phyloP scores from a whole-genome alignment of 495 filamentous ascomycete genomes.

The Lophiotrema nucula region DNA sequence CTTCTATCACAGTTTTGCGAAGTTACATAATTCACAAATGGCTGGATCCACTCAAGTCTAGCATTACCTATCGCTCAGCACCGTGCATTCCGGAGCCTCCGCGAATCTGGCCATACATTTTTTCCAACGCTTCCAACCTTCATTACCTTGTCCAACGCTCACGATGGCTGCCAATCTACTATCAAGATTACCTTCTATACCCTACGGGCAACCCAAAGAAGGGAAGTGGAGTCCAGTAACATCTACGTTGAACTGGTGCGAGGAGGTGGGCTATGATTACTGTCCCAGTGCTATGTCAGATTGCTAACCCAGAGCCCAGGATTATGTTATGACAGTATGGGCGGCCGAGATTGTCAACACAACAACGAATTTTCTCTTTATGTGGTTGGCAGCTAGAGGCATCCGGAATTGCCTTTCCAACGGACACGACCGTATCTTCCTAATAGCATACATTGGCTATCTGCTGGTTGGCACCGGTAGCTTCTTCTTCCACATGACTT shows the following conservation, averaged over 20 bases:
- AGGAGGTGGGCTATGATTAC: constrained; percentile 62
- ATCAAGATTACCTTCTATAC: constrained; percentile 57
- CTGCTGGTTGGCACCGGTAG: constrained; percentile 43
- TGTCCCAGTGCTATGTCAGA: neutral
- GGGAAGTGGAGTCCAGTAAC: constrained; percentile 86
- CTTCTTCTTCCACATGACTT: constrained; percentile 44
- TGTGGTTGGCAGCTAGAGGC: constrained; percentile 41
- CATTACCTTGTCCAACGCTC: neutral
- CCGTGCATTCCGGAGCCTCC: neutral
- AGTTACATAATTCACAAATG: neutral
- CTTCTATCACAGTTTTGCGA: neutral
- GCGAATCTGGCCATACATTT: neutral
- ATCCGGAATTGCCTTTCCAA: constrained; percentile 40
- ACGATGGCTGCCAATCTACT: constrained; percentile 30
- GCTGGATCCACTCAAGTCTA: neutral
- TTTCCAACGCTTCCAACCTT: neutral
- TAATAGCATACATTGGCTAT: constrained; percentile 44
- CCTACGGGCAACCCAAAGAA: constrained; percentile 64
- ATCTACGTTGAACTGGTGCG: constrained; percentile 89
- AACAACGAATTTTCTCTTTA: constrained; percentile 45
- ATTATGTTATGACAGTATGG: constrained; percentile 46
- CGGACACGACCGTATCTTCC: constrained; percentile 44
- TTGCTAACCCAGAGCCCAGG: constrained; percentile 21
- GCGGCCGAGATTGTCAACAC: constrained; percentile 47
- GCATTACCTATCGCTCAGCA: neutral